phyloP scores from a whole-genome alignment of 1,284 basidiomycete genomes.

The Moesziomyces globuligerus region DNA sequence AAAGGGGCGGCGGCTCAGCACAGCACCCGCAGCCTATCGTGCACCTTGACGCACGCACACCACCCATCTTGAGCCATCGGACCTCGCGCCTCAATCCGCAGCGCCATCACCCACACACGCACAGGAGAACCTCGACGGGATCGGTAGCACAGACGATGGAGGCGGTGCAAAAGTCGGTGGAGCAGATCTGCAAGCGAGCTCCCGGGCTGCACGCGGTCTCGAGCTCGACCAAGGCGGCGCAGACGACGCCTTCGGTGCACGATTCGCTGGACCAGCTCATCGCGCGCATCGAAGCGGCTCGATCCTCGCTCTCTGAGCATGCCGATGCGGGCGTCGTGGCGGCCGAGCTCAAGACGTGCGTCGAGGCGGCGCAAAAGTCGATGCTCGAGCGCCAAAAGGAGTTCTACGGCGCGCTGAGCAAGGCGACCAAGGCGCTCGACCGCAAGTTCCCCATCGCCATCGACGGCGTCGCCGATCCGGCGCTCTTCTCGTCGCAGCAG shows the following conservation, averaged over 20 bases:
- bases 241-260: constrained; percentile 35
- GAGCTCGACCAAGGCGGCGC: constrained; percentile 27
- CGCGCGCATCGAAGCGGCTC: constrained; percentile 49
- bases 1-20: constrained; percentile 2
- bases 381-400: constrained; percentile 58
- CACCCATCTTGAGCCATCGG: background rate
- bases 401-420: constrained; percentile 53
- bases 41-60: background rate
- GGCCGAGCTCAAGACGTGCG: constrained; percentile 33
- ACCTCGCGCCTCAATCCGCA: background rate
- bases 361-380: constrained; percentile 44
- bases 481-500: constrained; percentile 44
- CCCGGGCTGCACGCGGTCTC: constrained; percentile 46
- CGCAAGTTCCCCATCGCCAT: constrained; percentile 55
- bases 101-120: too few relatives aligned
- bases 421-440: constrained; percentile 58
- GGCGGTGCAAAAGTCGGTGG: constrained; percentile 59
- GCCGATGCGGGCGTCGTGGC: constrained; percentile 20
- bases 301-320: constrained; percentile 18
- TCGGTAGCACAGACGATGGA: constrained; percentile 45
- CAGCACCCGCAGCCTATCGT: background rate
- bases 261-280: constrained; percentile 58
- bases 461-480: constrained; percentile 52
- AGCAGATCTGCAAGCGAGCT: constrained; percentile 44
- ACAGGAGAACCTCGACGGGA: too few relatives aligned